Conservation (phyloP, 345 rosid species). For the Syzygium grande region DNA sequence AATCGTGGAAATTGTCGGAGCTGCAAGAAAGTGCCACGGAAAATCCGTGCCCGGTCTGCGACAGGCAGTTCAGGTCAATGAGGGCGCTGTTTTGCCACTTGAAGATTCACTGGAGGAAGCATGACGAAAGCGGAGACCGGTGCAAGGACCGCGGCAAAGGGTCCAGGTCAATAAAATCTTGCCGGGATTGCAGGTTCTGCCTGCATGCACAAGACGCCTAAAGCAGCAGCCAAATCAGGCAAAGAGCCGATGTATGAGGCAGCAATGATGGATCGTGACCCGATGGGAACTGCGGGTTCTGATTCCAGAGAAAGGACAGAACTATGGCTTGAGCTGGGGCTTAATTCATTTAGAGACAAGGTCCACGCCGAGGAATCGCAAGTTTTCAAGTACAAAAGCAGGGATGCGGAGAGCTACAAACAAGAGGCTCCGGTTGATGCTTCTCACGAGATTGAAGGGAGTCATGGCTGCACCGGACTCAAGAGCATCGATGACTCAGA, state of each 20-base stretch:
- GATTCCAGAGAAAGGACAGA: background rate
- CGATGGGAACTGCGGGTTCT: background rate
- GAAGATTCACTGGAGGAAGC: slow-evolving; percentile 38
- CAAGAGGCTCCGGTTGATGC: background rate
- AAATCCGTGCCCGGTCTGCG: slow-evolving; percentile 19
- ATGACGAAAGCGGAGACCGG: slow-evolving; percentile 13
- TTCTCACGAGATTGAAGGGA: background rate
- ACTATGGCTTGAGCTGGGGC: background rate
- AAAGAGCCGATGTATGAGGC: background rate
- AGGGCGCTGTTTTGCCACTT: slow-evolving; percentile 38
- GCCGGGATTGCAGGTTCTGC: background rate
- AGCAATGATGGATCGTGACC: background rate
- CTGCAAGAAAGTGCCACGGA: background rate
- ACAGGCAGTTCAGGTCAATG: slow-evolving; percentile 21
- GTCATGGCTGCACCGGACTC: background rate
- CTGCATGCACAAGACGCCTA: background rate
- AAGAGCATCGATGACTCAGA: background rate
- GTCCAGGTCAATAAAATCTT: too few species aligned
- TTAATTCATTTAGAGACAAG: background rate
- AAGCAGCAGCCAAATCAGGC: background rate
- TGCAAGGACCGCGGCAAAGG: slow-evolving; percentile 46
- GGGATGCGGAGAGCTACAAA: background rate
- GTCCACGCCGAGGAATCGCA: background rate
- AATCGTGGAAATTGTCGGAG: slow-evolving; percentile 42
- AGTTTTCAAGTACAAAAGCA: background rate